These are phyloP conservation scores for Cladophialophora carrionii DNA, from an alignment of 2,329 filamentous ascomycete genomes.

Conservation along the genomic window DNA sequence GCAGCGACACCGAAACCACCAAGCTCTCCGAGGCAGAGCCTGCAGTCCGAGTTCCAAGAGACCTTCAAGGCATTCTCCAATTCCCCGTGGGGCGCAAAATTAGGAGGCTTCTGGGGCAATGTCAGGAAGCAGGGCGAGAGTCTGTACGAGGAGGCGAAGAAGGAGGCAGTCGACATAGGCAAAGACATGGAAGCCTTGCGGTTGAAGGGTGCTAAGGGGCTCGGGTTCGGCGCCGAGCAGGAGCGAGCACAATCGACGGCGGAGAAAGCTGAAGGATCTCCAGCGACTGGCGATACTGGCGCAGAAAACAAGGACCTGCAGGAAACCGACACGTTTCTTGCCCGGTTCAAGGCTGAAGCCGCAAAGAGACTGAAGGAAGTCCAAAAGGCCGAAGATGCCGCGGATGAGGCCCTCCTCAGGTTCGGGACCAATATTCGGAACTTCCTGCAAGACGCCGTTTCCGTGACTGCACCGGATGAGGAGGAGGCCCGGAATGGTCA, in stretches of 20 bases:
- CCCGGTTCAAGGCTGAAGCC: constrained; percentile 75
- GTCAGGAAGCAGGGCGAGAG: constrained; percentile 95
- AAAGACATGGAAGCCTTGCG: constrained; percentile 75
- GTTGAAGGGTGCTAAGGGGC: constrained; percentile 50
- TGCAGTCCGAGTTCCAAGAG: constrained; percentile 90
- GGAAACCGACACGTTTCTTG: constrained; percentile 69
- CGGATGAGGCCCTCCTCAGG: constrained; percentile 89
- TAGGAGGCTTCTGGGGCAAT: constrained; percentile 85
- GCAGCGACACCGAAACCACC: constrained; percentile 36
- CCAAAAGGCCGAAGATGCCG: constrained; percentile 89
- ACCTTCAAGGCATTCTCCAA: constrained; percentile 91
- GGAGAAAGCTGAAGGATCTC: constrained; percentile 38
- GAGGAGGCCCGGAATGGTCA: constrained; percentile 41
- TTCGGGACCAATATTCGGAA: constrained; percentile 88
- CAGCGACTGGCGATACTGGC: constrained; percentile 36
- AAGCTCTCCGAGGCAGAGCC: constrained; percentile 51
- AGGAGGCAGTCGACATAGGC: constrained; percentile 84
- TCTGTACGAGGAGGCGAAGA: constrained; percentile 79
- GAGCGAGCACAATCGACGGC: constrained; percentile 40
- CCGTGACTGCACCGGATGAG: constrained; percentile 73
- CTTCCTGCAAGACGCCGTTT: constrained; percentile 88
- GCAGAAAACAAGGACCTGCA: constrained; percentile 42
- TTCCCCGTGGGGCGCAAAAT: constrained; percentile 85
- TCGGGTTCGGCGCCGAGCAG: constrained; percentile 33
- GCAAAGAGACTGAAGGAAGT: constrained; percentile 84